Percentiles rank a stretch among this genome's conserved stretches.
Conservation (phyloP, 2,329 filamentous ascomycete species). For the Sphaceloma murrayae region DNA sequence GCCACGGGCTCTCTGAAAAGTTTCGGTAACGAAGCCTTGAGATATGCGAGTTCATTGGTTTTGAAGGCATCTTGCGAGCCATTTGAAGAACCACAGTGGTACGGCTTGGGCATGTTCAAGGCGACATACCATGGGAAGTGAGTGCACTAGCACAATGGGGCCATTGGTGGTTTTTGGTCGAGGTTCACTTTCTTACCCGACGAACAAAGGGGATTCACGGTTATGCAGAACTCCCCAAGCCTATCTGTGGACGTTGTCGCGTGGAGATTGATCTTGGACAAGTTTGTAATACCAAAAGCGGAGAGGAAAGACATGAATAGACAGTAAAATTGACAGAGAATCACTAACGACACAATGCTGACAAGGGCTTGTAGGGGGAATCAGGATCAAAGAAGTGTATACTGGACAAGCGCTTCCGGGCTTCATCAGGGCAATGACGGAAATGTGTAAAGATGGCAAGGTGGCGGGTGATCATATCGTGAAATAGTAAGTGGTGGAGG, state of each 20-base stretch:
- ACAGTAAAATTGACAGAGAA: conserved; percentile 7
- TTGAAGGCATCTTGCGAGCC: conserved; percentile 13
- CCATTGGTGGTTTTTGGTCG: conserved; percentile 38
- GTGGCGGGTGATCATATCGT: conserved; percentile 16
- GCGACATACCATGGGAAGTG: conserved; percentile 37
- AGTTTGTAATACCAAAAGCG: conserved; percentile 12
- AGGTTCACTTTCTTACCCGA: conserved; percentile 39
- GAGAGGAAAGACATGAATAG: conserved; percentile 17
- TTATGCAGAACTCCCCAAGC: conserved; percentile 21
- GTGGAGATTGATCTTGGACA: conserved; percentile 18
- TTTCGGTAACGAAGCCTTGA: conserved; percentile 13
- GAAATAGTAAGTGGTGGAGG: conserved; percentile 13
- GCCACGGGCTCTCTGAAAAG: conserved; percentile 20
- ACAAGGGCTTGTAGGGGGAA: too few relatives aligned
- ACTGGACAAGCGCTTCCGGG: not conserved
- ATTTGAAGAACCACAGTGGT: conserved; percentile 29
- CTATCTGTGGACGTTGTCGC: conserved; percentile 14
- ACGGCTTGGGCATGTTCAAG: conserved; percentile 35
- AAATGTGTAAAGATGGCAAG: conserved; percentile 18
- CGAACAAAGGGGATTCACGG: conserved; percentile 35
- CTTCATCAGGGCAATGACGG: conserved; percentile 17
- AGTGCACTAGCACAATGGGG: conserved; percentile 37
- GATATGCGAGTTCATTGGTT: conserved; percentile 13
- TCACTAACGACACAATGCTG: too few relatives aligned
- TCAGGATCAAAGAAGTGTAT: too few relatives aligned